Evolutionary conservation across 495 filamentous ascomycete species (phyloP), one percentile per base, ranked within the genome.

Genomic region (Penicillium pulvis): DNA sequence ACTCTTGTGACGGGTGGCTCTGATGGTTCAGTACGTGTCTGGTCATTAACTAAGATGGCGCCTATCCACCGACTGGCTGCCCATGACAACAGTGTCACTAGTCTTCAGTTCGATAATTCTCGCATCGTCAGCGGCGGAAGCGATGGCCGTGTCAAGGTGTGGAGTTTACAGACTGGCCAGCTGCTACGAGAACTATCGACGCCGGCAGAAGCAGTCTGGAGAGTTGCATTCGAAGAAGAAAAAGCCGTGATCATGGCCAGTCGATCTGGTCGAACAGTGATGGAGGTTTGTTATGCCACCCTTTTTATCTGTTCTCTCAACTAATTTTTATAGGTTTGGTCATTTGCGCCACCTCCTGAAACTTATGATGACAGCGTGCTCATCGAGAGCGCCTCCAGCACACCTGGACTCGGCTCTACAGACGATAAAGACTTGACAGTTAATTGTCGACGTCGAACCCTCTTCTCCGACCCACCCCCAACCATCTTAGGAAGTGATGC

Each of bases 31-130:
- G 93, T 98, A 28, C 85, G 94, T 54, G 91, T 98, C 12, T 98
- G 94, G 94, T 96, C 91, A 19, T 79, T 98, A 39, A 85, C 90
- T 56, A 88, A 88, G 65, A 92, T 92, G 79, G 86, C 85, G 36
- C 88, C 94, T 1, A 95, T 98, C 45, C 94, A 98, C 71, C 85
- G 94, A 19, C 80, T 98, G 46, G 94, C 94, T 26, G 94, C 94
- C n/a, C 94, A 98, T 63, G 94, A 98, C 70, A 98, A 98, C 67
- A 96, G 91, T 59, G 94, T 98, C 28, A 98, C 95, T 0, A 96
- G 91, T 68, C 79, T 98, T 51, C 94, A 98, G 70, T 98, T 98
- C 66, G 94, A 98, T 67, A 91, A 96, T 67, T 89, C 86, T 31
- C 84, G 94, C 31, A 92, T 98, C 51, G 95, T 98, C 36, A 94